Conservation (phyloP, 2,329 filamentous ascomycete genomes). For the Tympanopsis confertula region DNA sequence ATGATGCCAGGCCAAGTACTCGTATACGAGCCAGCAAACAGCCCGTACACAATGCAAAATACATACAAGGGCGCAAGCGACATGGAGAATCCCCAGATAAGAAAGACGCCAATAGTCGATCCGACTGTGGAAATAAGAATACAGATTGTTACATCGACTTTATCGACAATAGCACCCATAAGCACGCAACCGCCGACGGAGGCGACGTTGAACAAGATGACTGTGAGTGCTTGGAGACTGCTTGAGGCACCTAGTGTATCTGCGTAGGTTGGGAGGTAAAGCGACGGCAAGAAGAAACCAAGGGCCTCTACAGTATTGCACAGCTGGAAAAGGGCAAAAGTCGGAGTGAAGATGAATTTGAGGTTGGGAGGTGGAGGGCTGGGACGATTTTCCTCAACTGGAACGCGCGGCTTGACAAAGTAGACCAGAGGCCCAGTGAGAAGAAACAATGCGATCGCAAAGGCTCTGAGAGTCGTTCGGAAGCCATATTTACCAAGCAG, state of each 20-base stretch:
- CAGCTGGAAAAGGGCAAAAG: conserved; percentile 34
- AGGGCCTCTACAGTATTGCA: conserved; percentile 38
- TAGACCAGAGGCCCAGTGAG: conserved; percentile 25
- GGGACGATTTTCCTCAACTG: conserved; percentile 21
- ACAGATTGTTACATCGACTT: conserved; percentile 25
- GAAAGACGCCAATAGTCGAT: conserved; percentile 33
- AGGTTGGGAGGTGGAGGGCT: conserved; percentile 10
- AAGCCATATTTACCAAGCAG: conserved; percentile 29
- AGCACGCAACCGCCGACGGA: conserved; percentile 29
- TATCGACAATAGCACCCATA: conserved; percentile 37
- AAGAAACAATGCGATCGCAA: conserved; percentile 23
- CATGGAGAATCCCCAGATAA: conserved; percentile 41
- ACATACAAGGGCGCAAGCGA: conserved; percentile 29
- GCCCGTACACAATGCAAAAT: conserved; percentile 42
- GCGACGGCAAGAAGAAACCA: conserved; percentile 41
- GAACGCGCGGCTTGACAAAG: conserved; percentile 25
- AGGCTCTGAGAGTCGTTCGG: conserved; percentile 24
- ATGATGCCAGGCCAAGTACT: conserved; percentile 11
- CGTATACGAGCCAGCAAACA: conserved; percentile 33
- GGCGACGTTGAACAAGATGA: conserved; percentile 33
- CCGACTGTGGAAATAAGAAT: conserved; percentile 34
- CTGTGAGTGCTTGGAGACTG: conserved; percentile 29
- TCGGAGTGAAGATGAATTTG: conserved; percentile 27
- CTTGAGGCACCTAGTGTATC: conserved; percentile 25
- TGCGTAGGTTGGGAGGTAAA: conserved; percentile 40